A percentile compares a stretch with the other conserved stretches of the same genome.
phyloP scores from a whole-genome alignment of 2,329 filamentous ascomycete genomes.

The Fusarium sp. region DNA sequence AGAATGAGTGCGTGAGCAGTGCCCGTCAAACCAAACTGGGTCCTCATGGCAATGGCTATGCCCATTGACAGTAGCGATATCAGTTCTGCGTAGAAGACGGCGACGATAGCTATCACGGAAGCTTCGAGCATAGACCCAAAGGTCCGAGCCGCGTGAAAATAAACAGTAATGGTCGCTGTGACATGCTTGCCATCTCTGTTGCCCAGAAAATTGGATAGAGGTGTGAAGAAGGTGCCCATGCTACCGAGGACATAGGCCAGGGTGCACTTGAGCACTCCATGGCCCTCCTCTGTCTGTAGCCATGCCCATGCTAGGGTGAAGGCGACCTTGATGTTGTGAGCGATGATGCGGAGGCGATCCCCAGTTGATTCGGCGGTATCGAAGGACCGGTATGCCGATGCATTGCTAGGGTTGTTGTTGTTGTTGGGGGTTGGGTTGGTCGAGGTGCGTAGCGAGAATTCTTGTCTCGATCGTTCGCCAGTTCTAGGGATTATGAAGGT shows the following conservation, averaged over 20 bases:
- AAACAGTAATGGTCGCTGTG: conserved; percentile 93
- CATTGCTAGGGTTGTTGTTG: conserved; percentile 15
- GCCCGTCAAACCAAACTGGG: conserved; percentile 74
- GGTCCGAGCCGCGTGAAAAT: conserved; percentile 91
- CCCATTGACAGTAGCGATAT: conserved; percentile 90
- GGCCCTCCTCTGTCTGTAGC: conserved; percentile 79
- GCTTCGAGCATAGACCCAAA: conserved; percentile 93
- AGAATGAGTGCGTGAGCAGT: conserved; percentile 86
- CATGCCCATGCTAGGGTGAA: conserved; percentile 68
- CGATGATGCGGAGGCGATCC: conserved; percentile 54
- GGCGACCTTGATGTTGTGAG: conserved; percentile 57
- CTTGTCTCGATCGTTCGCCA: conserved; percentile 85
- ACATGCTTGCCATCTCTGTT: conserved; percentile 93
- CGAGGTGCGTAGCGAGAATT: conserved; percentile 81
- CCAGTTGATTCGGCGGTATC: conserved; percentile 51
- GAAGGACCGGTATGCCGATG: conserved; percentile 37
- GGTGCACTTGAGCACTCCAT: conserved; percentile 90
- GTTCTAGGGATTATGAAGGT: conserved; percentile 90
- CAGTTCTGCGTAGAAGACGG: conserved; percentile 79
- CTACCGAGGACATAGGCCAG: conserved; percentile 91
- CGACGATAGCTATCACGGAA: conserved; percentile 80
- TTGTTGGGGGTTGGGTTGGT: conserved; percentile 43
- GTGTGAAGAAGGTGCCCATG: conserved; percentile 85
- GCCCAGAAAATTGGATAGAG: conserved; percentile 81
- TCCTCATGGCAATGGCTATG: conserved; percentile 85